Percentiles rank a stretch among this genome's conserved stretches.
Conservation (phyloP, 441 rosid species). For the Macaranga tanarius region DNA sequence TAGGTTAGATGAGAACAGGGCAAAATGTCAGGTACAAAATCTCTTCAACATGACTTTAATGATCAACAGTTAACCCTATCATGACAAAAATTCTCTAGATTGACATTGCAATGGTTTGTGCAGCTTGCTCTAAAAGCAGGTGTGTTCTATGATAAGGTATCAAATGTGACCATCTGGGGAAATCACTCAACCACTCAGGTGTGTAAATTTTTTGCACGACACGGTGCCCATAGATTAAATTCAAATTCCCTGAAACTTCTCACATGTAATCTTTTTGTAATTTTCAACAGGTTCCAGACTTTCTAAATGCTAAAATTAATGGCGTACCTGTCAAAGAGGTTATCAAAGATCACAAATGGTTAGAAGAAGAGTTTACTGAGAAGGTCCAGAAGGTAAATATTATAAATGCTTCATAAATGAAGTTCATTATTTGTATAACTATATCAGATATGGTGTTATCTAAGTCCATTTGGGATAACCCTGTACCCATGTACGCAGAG, state of each 20-base stretch:
- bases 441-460: not conserved
- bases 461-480: not conserved
- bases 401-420: not conserved
- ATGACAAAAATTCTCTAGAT: not conserved
- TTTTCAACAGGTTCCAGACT: slow-evolving; percentile 80
- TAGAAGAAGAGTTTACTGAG: slow-evolving; percentile 92
- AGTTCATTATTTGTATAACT: not conserved
- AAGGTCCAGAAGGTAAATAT: slow-evolving; percentile 74
- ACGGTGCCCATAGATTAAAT: not conserved
- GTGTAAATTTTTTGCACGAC: not conserved
- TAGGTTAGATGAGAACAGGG: slow-evolving; percentile 88
- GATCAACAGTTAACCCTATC: not conserved
- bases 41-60: not conserved
- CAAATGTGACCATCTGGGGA: slow-evolving; percentile 97
- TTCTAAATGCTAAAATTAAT: slow-evolving; percentile 78
- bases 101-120: not conserved
- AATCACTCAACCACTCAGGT: slow-evolving; percentile 99
- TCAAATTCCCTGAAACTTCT: not conserved
- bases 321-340: slow-evolving; percentile 87
- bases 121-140: slow-evolving; percentile 44
- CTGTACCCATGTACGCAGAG: slow-evolving; percentile 51
- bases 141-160: slow-evolving; percentile 85
- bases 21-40: slow-evolving; percentile 83
- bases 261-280: slow-evolving; percentile 1
- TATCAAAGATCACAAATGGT: slow-evolving; percentile 83